Conservation (phyloP, 2,329 filamentous ascomycete genomes). For the Alternaria brassicicola region DNA sequence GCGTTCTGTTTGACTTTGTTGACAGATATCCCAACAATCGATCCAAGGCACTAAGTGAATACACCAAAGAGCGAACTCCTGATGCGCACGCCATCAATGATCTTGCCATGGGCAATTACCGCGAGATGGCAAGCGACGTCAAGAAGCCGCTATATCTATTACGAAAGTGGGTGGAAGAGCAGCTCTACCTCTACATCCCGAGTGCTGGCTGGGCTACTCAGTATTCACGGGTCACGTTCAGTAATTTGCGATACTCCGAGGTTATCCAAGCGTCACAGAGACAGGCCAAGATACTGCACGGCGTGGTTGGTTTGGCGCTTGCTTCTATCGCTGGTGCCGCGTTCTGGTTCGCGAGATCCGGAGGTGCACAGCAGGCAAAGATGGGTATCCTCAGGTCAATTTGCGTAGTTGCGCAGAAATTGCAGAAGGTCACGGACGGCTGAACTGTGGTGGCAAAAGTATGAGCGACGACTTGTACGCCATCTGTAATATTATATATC, state of each 20-base stretch:
- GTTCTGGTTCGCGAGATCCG: conserved; percentile 31
- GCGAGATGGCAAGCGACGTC: conserved; percentile 90
- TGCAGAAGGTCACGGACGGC: conserved; percentile 18
- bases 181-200: conserved; percentile 76
- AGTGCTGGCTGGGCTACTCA: conserved; percentile 86
- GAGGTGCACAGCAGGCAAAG: conserved; percentile 31
- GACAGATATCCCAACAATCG: conserved; percentile 65
- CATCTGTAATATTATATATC: neutral
- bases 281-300: conserved; percentile 42
- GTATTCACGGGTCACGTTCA: conserved; percentile 91
- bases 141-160: conserved; percentile 76
- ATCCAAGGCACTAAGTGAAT: conserved; percentile 67
- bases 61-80: conserved; percentile 73
- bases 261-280: conserved; percentile 70
- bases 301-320: conserved; percentile 32
- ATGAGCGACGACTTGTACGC: neutral
- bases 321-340: conserved; percentile 23
- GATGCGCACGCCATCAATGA: conserved; percentile 93
- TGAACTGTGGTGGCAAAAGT: neutral
- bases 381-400: conserved; percentile 36
- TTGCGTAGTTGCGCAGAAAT: conserved; percentile 32
- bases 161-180: conserved; percentile 87
- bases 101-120: conserved; percentile 86
- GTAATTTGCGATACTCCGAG: conserved; percentile 87
- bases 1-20: conserved; percentile 80